These are phyloP conservation scores for Hemisphaericaspora lyxosophila DNA, from an alignment of 1,139 yeast genomes.

Conservation along the genomic window DNA sequence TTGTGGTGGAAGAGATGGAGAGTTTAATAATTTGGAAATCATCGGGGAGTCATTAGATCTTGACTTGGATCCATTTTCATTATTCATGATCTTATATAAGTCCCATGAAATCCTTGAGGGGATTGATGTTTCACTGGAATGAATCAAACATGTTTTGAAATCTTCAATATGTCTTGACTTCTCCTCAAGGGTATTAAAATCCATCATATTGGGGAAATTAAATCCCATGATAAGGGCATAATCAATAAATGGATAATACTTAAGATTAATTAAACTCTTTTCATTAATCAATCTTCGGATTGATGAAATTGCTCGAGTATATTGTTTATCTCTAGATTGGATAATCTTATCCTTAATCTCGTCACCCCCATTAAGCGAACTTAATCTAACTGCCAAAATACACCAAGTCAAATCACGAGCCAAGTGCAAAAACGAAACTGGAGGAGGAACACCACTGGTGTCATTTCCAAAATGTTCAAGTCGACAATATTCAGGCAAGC, in stretches of 20 bases:
- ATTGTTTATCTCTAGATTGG: slow-evolving; percentile 17
- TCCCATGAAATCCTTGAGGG: slow-evolving; percentile 21
- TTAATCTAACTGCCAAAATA: slow-evolving; percentile 19
- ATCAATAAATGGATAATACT: slow-evolving; percentile 21
- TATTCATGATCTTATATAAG: slow-evolving; percentile 18
- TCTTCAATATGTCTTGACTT: slow-evolving; percentile 14
- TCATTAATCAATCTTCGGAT: slow-evolving; percentile 15
- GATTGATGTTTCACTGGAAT: slow-evolving; percentile 13
- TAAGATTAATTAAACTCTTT: slow-evolving; percentile 11
- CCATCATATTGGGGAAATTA: slow-evolving; percentile 23
- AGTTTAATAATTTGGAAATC: slow-evolving; percentile 15
- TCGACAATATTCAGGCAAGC: slow-evolving; percentile 19
- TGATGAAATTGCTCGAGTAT: slow-evolving; percentile 17
- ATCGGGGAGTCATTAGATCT: slow-evolving; percentile 12
- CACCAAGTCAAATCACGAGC: slow-evolving; percentile 21
- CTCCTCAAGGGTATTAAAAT: slow-evolving; percentile 10
- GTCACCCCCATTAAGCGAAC: slow-evolving; percentile 14
- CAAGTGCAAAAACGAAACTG: slow-evolving; percentile 17
- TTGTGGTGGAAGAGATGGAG: slow-evolving; percentile 9
- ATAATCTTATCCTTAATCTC: slow-evolving; percentile 15
- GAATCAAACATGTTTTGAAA: slow-evolving; percentile 13
- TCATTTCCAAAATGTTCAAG: slow-evolving; percentile 11
- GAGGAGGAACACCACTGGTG: slow-evolving; percentile 14
- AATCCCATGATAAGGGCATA: slow-evolving; percentile 19
- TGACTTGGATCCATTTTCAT: slow-evolving; percentile 1